phyloP scores from a whole-genome alignment of 2,329 filamentous ascomycete species.

The Penicillium palitans region DNA sequence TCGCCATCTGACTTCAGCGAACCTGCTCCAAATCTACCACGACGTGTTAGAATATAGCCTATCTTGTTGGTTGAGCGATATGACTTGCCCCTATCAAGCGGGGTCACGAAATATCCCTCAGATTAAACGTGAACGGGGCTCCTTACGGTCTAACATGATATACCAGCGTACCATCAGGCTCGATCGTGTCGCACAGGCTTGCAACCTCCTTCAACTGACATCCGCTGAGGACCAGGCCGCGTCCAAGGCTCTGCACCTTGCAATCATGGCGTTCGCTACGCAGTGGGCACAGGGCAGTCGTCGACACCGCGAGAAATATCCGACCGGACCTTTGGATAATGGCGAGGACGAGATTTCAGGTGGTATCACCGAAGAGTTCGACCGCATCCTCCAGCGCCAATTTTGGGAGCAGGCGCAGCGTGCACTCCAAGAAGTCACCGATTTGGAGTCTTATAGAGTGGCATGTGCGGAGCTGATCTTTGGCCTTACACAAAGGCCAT shows the following conservation, averaged over 20 bases:
- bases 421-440: background rate
- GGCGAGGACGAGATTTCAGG: background rate
- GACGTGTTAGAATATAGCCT: background rate
- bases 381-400: background rate
- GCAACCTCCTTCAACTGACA: background rate
- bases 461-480: background rate
- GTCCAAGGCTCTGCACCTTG: background rate
- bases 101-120: background rate
- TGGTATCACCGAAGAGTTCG: background rate
- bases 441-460: background rate
- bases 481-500: background rate
- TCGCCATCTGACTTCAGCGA: background rate
- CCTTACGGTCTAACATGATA: background rate
- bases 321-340: background rate
- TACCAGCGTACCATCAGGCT: conserved; percentile 1
- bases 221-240: background rate
- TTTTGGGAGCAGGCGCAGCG: background rate
- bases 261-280: background rate
- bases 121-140: background rate
- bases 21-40: background rate
- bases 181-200: background rate
- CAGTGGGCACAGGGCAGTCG: background rate
- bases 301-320: background rate
- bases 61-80: background rate
- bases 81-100: background rate